These are phyloP conservation scores for Pistacia atlantica DNA, from an alignment of 345 rosid genomes.

Conservation along the genomic window DNA sequence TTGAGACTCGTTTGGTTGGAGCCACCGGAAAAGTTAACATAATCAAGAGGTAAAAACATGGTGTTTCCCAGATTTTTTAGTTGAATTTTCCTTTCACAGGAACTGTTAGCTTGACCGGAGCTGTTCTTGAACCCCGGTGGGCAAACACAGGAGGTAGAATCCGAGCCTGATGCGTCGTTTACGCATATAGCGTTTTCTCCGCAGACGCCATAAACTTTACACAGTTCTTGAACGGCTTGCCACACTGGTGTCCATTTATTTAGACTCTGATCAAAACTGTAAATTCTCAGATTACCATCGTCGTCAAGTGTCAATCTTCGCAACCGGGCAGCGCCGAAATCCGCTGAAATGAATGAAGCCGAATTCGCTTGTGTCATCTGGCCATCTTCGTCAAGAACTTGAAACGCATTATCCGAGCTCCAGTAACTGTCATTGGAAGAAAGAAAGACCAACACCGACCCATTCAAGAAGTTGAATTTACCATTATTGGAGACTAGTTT, in stretches of 20 bases:
- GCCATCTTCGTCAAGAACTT: conserved; percentile 25
- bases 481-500: conserved; percentile 35
- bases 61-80: conserved; percentile 19
- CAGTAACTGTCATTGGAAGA: conserved; percentile 31
- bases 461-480: conserved; percentile 40
- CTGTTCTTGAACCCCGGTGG: conserved; percentile 51
- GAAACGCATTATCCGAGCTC: conserved; percentile 12
- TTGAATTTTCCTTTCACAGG: conserved; percentile 40
- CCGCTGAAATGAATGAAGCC: conserved; percentile 30
- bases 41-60: conserved; percentile 61
- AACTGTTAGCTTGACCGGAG: background rate
- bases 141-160: conserved; percentile 41
- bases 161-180: conserved; percentile 38
- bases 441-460: conserved; percentile 21
- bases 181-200: conserved; percentile 60
- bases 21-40: conserved; percentile 56
- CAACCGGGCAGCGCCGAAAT: conserved; percentile 23
- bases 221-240: conserved; percentile 56
- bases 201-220: conserved; percentile 47
- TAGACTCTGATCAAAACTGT: conserved; percentile 26
- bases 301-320: conserved; percentile 49
- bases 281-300: conserved; percentile 55
- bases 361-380: conserved; percentile 18
- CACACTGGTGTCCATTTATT: conserved; percentile 42
- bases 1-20: conserved; percentile 24